These are phyloP conservation scores for Scalesia atractyloides DNA, from an alignment of 129 eudicot species.

Conservation along the genomic window DNA sequence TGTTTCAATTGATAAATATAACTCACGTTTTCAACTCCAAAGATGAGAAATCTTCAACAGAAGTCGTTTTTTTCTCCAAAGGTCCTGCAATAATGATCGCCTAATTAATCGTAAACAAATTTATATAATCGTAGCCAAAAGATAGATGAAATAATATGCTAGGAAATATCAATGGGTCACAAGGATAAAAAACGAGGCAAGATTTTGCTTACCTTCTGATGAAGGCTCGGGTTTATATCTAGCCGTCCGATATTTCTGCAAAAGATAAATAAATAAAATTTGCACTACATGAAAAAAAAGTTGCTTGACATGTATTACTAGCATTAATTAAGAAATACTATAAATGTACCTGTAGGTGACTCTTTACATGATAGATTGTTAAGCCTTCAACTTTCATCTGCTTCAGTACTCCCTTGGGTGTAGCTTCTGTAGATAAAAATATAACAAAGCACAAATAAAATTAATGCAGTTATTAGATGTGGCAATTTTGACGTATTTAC, in stretches of 20 bases:
- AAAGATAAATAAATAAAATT: conserved; percentile 23
- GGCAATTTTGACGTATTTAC: neutral
- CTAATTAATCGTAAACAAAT: neutral
- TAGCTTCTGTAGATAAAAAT: conserved; percentile 65
- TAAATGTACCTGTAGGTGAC: conserved; percentile 84
- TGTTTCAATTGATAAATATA: neutral
- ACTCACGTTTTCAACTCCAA: conserved; percentile 90
- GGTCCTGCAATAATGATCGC: conserved; percentile 54
- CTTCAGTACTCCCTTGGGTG: conserved; percentile 95
- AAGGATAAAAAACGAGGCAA: neutral
- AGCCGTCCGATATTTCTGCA: conserved; percentile 96
- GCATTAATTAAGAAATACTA: conserved; percentile 20
- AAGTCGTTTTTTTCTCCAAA: conserved; percentile 58
- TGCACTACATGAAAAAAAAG: conserved; percentile 15
- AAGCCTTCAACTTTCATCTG: conserved; percentile 89
- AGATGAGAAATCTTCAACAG: conserved; percentile 69
- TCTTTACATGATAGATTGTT: conserved; percentile 94
- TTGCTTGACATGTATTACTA: conserved; percentile 1
- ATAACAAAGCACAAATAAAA: conserved; percentile 11
- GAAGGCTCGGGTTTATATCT: conserved; percentile 86
- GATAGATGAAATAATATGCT: neutral
- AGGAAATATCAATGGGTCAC: neutral
- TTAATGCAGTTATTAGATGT: neutral
- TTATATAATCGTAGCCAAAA: conserved; percentile 7
- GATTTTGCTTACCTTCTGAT: conserved; percentile 58